These are phyloP conservation scores for Phytophthora pisi DNA, from an alignment of 352 stramenopile genomes.

Conservation along the genomic window DNA sequence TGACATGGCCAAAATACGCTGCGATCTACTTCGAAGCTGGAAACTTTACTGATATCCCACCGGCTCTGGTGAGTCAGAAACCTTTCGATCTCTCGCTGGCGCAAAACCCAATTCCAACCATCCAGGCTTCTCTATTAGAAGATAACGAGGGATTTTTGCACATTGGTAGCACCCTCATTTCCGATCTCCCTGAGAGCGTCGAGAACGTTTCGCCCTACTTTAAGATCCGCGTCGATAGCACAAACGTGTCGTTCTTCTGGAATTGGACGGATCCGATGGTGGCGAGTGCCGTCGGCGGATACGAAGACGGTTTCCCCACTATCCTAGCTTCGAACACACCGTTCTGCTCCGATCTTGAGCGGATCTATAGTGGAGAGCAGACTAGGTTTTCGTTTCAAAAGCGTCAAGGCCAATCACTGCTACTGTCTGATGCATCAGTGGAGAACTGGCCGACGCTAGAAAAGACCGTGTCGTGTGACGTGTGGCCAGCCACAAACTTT, in stretches of 20 bases:
- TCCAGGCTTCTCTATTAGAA: conserved; percentile 16
- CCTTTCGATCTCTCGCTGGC: conserved; percentile 21
- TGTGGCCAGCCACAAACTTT: conserved; percentile 13
- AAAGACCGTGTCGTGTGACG: conserved; percentile 11
- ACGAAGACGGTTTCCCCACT: not conserved
- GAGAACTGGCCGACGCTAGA: conserved; percentile 12
- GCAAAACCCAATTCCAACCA: conserved; percentile 18
- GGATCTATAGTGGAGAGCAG: conserved; percentile 12
- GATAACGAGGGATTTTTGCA: conserved; percentile 14
- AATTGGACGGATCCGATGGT: conserved; percentile 24
- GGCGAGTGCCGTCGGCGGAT: not conserved
- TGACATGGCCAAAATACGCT: conserved; percentile 31
- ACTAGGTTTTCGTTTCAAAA: conserved; percentile 9
- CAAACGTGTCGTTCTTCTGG: conserved; percentile 26
- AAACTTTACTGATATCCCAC: conserved; percentile 11
- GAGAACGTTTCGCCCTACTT: conserved; percentile 4
- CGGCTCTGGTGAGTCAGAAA: conserved; percentile 4
- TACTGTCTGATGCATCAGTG: conserved; percentile 12
- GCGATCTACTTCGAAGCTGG: conserved; percentile 26
- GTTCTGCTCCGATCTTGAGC: conserved; percentile 3
- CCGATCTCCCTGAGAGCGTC: conserved; percentile 16
- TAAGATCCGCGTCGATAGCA: conserved; percentile 21
- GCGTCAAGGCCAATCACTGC: not conserved
- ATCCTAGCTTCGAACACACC: conserved; percentile 5
- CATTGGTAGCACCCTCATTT: conserved; percentile 17